These are phyloP conservation scores for Lachancea nothofagi DNA, from an alignment of 805 yeast species.

Conservation along the genomic window DNA sequence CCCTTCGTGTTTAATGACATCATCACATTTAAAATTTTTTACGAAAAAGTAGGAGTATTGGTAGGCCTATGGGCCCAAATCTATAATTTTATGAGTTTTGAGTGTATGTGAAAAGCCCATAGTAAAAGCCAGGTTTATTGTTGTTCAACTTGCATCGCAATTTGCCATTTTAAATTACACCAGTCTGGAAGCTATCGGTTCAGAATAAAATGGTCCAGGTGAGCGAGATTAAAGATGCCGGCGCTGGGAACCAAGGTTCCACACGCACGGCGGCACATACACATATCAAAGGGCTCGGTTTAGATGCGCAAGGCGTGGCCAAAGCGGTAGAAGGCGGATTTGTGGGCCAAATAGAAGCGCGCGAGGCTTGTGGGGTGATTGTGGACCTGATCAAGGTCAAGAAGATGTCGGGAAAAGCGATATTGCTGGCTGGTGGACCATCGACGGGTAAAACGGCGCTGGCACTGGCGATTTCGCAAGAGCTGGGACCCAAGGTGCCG, in stretches of 20 bases:
- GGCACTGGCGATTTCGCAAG: constrained; percentile 93
- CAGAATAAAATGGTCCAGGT: constrained; percentile 60
- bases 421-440: constrained; percentile 93
- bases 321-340: constrained; percentile 82
- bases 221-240: constrained; percentile 62
- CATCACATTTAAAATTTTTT: no score
- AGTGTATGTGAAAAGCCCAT: no score
- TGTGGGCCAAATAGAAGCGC: constrained; percentile 63
- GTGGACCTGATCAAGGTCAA: constrained; percentile 90
- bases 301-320: constrained; percentile 85
- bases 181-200: no score
- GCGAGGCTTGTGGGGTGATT: constrained; percentile 92
- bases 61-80: no score
- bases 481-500: constrained; percentile 94
- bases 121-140: no score
- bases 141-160: no score
- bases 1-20: no score
- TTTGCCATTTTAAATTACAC: no score
- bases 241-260: constrained; percentile 23
- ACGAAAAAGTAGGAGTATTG: no score
- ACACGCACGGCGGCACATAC: constrained; percentile 90
- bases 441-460: constrained; percentile 98
- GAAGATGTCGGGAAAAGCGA: constrained; percentile 94
- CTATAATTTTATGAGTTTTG: no score
- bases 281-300: constrained; percentile 90